Evolutionary conservation across 148 eudicot genomes (phyloP).

Genomic region (Dianthus caryophyllus): DNA sequence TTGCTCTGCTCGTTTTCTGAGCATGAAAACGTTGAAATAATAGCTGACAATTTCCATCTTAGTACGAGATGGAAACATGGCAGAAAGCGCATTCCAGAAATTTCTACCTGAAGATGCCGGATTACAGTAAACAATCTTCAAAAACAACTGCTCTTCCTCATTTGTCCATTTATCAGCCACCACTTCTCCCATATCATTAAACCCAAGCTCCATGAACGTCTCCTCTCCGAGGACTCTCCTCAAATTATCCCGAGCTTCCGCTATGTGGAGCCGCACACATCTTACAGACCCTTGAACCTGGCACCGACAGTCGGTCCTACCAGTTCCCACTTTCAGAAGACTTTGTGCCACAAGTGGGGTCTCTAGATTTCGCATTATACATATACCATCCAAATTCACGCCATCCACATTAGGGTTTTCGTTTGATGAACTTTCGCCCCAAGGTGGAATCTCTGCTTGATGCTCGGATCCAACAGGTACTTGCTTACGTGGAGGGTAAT

Average conservation of each 20-base stretch:
- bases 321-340: constrained; percentile 31
- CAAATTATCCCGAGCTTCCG: constrained; percentile 51
- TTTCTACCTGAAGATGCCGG: constrained; percentile 44
- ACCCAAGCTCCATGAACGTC: constrained; percentile 47
- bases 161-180: constrained; percentile 61
- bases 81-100: constrained; percentile 56
- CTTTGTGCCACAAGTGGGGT: constrained; percentile 8
- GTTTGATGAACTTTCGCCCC: constrained; percentile 22
- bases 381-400: constrained; percentile 27
- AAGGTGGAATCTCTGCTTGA: constrained; percentile 68
- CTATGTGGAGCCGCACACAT: constrained; percentile 53
- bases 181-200: constrained; percentile 61
- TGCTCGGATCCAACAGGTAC: constrained; percentile 71
- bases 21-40: constrained; percentile 66
- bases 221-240: constrained; percentile 38
- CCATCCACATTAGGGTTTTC: background rate
- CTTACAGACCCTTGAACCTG: constrained; percentile 45
- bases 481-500: constrained; percentile 55
- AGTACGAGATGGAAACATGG: constrained; percentile 44
- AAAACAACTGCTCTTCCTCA: constrained; percentile 51
- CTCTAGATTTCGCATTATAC: constrained; percentile 41
- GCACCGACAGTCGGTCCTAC: constrained; percentile 50
- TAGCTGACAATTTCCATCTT: constrained; percentile 59
- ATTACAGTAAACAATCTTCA: constrained; percentile 49
- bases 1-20: constrained; percentile 53